Evolutionary conservation across 2,329 filamentous ascomycete genomes (phyloP), one percentile per base, ranked within the genome.

Genomic region (Pestalotiopsis fici): DNA sequence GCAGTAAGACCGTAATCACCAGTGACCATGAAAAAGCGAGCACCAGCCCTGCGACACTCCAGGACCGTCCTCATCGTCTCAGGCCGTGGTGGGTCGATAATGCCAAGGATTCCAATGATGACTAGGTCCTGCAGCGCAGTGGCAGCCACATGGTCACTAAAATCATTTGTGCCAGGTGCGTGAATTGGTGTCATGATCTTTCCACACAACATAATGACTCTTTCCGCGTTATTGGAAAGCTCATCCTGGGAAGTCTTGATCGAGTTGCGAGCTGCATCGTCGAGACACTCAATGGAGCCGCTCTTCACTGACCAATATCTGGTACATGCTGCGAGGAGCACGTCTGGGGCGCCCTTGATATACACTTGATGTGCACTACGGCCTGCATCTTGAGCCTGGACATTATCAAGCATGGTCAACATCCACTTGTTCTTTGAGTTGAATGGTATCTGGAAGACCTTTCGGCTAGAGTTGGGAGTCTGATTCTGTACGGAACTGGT

Each of bases 1-100:
- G 92, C 92, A 0, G 92, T 95, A 13, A 94, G 84, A 28, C 90
- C 90, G 75, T 92, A 94, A 74, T 95, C 92, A 11, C 92, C 91
- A 1, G 92, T 95, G 0, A 94, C 86, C 92, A 95, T 95, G 77
- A 92, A 90, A 31, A 94, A 88, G 18, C 90, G 84, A 65, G 94
- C 91, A 1, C 91, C 90, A 3, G 93, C 93, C 86, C 70, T 89
- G 71, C 89, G 88, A 72, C 88, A 91, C 67, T 83, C 80, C 31
- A 82, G 78, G 43, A 91, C 88, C 3, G 88, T 86, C 0, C 82
- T 84, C 1, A 86, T 87, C 2, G 91, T 90, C 75, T 93, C 91
- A 0, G 87, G 82, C 1, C 91, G 90, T 68, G 91, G 91, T 5
- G 91, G 91, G 71, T 93, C 91, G 70, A 92, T 92, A 4, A 93